Conservation (phyloP, 2,329 filamentous ascomycete species). For the Fusarium pseudograminearum region DNA sequence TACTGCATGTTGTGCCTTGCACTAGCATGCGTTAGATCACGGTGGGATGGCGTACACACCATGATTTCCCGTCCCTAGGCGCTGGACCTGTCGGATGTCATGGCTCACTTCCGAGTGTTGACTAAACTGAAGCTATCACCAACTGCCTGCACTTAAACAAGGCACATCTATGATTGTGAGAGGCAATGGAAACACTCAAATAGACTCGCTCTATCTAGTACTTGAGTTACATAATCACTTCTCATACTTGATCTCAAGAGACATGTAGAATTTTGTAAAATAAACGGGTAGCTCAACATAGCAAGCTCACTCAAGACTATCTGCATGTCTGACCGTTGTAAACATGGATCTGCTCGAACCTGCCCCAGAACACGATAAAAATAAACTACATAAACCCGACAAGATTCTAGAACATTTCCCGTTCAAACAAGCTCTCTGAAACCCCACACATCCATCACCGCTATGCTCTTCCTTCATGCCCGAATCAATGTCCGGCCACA, state of each 20-base stretch:
- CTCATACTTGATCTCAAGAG: background rate
- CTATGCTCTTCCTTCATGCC: background rate
- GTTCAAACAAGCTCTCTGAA: background rate
- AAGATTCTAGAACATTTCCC: background rate
- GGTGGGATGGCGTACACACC: background rate
- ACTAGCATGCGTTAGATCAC: background rate
- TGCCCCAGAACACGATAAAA: background rate
- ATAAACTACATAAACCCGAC: background rate
- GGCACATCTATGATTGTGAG: background rate
- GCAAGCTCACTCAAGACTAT: background rate
- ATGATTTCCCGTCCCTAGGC: background rate
- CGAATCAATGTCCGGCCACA: conserved; percentile 36
- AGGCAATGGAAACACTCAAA: background rate
- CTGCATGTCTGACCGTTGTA: background rate
- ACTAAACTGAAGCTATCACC: background rate
- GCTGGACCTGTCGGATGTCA: background rate
- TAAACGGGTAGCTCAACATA: background rate
- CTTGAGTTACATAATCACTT: background rate
- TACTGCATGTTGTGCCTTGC: conserved; percentile 8
- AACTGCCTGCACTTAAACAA: background rate
- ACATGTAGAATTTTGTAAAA: no score
- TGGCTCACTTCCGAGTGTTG: background rate
- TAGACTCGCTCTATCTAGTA: background rate
- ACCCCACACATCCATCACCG: background rate
- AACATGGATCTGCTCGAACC: background rate